Base-by-base conservation (phyloP, 73 alveolate genomes). In the Stentor coeruleus region DNA sequence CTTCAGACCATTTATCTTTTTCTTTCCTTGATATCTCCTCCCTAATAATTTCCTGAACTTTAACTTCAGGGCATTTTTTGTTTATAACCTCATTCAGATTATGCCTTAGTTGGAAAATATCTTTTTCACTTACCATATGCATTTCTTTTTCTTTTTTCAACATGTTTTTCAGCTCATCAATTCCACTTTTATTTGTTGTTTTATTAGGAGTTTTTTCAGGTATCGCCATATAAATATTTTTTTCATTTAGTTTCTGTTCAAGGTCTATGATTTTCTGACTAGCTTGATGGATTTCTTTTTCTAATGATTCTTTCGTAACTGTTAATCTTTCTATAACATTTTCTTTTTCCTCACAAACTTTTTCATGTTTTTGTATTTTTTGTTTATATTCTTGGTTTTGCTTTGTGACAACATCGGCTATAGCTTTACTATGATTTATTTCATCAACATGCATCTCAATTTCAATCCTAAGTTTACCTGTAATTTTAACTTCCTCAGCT, bases 321-420 rank as follows among this genome's bases (percentile, higher is more conserved):
- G 58, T 49, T 3, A 81, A 72, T n/a, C 37, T 59, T 0, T 72
- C 76, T 37, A 59, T 35, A 15, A 58, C 37, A 20, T 59, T 33
- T 2, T 81, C 35, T 59, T 57, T 81, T 35, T 82, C 92, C 73
- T 80, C 74, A 39, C 39, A 59, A 3, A 87, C 84, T 66, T 88
- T 87, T 90, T 20, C 92, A 40, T 82, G 75, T 86, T 31, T 88
- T 84, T 3, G 82, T 86, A 85, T 90, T 94, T 40, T 81, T 85
- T 26, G 85, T 91, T 81, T 80, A 88, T 55, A 87, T 82, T 38
- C 90, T 88, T 73, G 90, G 80, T 49, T 93, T 85, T 38, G 82
- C 77, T 66, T 20, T 2, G n/a, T 26, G 49, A 66, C 33, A 31
- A 66, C 79, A 66, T 31, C 37, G 14, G n/a, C n/a, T 20, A 66